Evolutionary conservation across 768 basidiomycete genomes (phyloP).

Genomic region (Boletus rufocinnamomeus): DNA sequence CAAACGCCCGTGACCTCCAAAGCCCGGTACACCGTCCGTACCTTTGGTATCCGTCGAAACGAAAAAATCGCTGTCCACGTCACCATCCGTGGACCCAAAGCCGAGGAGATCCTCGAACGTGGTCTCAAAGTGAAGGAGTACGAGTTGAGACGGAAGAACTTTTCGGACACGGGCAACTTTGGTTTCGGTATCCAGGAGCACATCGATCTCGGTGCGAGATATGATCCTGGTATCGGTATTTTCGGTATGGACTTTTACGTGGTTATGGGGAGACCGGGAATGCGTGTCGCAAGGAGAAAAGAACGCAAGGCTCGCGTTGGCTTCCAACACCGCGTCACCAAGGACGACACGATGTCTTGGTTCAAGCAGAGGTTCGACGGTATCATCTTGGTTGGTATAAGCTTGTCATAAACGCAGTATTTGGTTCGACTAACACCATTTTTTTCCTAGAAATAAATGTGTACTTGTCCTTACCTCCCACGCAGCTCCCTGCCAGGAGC

Average conservation of each 20-base stretch:
- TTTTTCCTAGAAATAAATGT: slow-evolving; percentile 30
- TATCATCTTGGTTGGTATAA: slow-evolving; percentile 79
- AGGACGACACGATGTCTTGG: slow-evolving; percentile 97
- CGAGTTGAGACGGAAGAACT: slow-evolving; percentile 95
- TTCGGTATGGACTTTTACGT: slow-evolving; percentile 99
- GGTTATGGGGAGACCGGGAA: slow-evolving; percentile 96
- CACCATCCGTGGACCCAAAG: slow-evolving; percentile 98
- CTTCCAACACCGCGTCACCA: slow-evolving; percentile 86
- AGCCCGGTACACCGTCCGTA: slow-evolving; percentile 99
- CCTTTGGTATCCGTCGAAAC: slow-evolving; percentile 99
- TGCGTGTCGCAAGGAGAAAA: slow-evolving; percentile 88
- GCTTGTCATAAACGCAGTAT: not conserved
- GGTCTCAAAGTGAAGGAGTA: slow-evolving; percentile 99
- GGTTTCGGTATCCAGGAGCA: slow-evolving; percentile 99
- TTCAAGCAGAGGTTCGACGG: slow-evolving; percentile 99
- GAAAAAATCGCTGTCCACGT: slow-evolving; percentile 99
- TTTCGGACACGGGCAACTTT: slow-evolving; percentile 99
- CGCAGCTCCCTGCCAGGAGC: slow-evolving; percentile 6
- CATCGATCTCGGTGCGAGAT: slow-evolving; percentile 98
- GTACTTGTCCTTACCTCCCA: not conserved
- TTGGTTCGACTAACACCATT: not conserved
- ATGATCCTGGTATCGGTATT: slow-evolving; percentile 98
- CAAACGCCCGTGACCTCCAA: slow-evolving; percentile 99
- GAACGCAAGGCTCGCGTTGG: slow-evolving; percentile 87
- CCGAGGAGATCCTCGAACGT: slow-evolving; percentile 98